A percentile compares a stretch with the other conserved stretches of the same genome.
These are phyloP conservation scores for Pseudomonodictys pantanalensis DNA, from an alignment of 495 filamentous ascomycete genomes.

Conservation along the genomic window DNA sequence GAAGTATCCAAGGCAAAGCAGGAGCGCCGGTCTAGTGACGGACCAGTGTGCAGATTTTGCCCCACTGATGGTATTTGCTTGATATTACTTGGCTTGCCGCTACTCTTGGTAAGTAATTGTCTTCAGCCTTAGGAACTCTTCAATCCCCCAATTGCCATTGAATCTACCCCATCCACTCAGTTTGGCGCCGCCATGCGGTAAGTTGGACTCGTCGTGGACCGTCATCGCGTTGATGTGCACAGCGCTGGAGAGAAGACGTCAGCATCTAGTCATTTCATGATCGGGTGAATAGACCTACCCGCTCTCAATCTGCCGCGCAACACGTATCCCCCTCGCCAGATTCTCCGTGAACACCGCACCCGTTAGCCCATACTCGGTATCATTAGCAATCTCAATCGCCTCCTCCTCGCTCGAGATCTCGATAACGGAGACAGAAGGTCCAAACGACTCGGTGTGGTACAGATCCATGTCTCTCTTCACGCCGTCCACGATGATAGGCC, in stretches of 20 bases:
- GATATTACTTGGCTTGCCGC: too few relatives aligned
- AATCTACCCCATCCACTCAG: constrained; percentile 77
- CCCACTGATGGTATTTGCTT: too few relatives aligned
- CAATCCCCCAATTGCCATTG: constrained; percentile 52
- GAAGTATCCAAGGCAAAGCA: too few relatives aligned
- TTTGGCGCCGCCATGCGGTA: constrained; percentile 87
- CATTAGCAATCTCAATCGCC: constrained; percentile 42
- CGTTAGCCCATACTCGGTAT: constrained; percentile 44
- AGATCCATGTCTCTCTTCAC: constrained; percentile 82
- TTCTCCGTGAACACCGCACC: constrained; percentile 45
- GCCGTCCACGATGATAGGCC: constrained; percentile 65
- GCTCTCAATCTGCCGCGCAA: constrained; percentile 43
- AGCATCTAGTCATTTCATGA: constrained; percentile 9
- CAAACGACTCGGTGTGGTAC: constrained; percentile 78
- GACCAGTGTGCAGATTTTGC: too few relatives aligned
- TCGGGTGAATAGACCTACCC: constrained; percentile 32
- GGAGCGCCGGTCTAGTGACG: too few relatives aligned
- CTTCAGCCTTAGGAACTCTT: constrained; percentile 84
- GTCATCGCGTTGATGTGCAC: constrained; percentile 88
- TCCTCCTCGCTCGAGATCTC: constrained; percentile 47
- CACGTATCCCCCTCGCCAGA: constrained; percentile 38
- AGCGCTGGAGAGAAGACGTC: constrained; percentile 33
- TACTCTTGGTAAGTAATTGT: constrained; percentile 65
- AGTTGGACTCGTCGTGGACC: constrained; percentile 73
- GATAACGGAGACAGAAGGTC: constrained; percentile 66